Conservation (phyloP, 305 asterid genomes). For the Fraxinus platypoda region DNA sequence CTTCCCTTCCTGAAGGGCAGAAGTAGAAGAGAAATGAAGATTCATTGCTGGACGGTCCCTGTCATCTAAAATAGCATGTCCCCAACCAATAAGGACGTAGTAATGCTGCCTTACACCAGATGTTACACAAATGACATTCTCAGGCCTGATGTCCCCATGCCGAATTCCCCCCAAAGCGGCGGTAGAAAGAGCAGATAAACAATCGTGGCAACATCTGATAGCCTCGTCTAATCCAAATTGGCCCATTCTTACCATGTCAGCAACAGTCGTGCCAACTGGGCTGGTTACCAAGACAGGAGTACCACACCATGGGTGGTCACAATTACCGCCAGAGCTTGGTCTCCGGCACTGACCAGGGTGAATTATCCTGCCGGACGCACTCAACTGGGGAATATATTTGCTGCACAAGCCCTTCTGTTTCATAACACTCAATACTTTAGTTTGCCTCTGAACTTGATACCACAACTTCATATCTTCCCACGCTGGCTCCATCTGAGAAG, state of each 20-base stretch:
- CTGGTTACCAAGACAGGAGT: conserved; percentile 71
- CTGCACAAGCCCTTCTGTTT: conserved; percentile 78
- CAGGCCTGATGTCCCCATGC: conserved; percentile 92
- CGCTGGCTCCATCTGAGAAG: conserved; percentile 93
- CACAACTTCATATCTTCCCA: conserved; percentile 93
- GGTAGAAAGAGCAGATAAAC: conserved; percentile 76
- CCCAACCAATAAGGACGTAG: conserved; percentile 87
- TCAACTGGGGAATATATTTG: conserved; percentile 68
- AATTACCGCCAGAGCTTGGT: conserved; percentile 57
- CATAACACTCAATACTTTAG: conserved; percentile 77
- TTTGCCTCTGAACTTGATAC: conserved; percentile 98
- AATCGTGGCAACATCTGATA: conserved; percentile 89
- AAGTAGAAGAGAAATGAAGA: conserved; percentile 90
- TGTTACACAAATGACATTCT: conserved; percentile 61
- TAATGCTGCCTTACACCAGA: conserved; percentile 53
- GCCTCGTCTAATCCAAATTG: conserved; percentile 68
- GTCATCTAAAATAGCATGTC: conserved; percentile 92
- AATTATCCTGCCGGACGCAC: conserved; percentile 73
- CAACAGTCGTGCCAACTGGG: conserved; percentile 76
- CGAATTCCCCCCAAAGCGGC: conserved; percentile 76
- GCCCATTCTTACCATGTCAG: conserved; percentile 70
- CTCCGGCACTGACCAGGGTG: conserved; percentile 77
- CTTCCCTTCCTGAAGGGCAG: conserved; percentile 92
- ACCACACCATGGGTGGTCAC: conserved; percentile 89
- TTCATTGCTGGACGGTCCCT: conserved; percentile 85